A percentile compares a stretch with the other conserved stretches of the same genome.
Conservation (phyloP, 1,284 basidiomycete species). For the Ustilago lituana region DNA sequence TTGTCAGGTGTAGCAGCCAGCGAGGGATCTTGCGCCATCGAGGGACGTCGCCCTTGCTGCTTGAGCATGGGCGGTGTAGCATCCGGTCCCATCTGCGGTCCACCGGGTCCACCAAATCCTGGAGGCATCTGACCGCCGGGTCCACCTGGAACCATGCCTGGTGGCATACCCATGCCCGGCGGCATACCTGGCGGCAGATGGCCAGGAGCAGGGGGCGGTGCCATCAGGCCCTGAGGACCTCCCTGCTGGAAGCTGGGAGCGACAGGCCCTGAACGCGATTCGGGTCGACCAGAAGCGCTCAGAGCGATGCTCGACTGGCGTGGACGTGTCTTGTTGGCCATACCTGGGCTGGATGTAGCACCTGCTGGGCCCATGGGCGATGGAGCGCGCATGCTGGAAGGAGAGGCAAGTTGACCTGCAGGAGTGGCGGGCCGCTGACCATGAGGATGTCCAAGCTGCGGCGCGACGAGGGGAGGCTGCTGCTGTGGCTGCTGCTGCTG, state of each 20-base stretch:
- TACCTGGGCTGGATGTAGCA: conserved; percentile 35
- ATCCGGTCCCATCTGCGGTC: conserved; percentile 23
- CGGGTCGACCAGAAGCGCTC: conserved; percentile 32
- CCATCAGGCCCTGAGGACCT: conserved; percentile 41
- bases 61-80: conserved; percentile 28
- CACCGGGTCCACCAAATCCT: conserved; percentile 16
- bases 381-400: conserved; percentile 44
- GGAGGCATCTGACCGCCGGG: conserved; percentile 29
- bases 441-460: conserved; percentile 37
- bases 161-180: conserved; percentile 29
- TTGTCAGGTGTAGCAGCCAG: conserved; percentile 22
- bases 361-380: conserved; percentile 40
- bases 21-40: conserved; percentile 34
- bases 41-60: conserved; percentile 39
- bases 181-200: conserved; percentile 33
- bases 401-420: conserved; percentile 39
- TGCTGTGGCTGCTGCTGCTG: conserved; percentile 27
- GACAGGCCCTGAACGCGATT: conserved; percentile 40
- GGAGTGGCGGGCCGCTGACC: conserved; percentile 40
- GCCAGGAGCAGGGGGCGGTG: conserved; percentile 44
- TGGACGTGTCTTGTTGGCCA: conserved; percentile 32
- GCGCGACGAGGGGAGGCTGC: conserved; percentile 36
- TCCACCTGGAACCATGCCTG: conserved; percentile 21
- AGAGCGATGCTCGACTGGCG: conserved; percentile 43
- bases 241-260: conserved; percentile 27